These are phyloP conservation scores for Trypanosoma grayi DNA, from an alignment of 208 protist species.

Conservation along the genomic window DNA sequence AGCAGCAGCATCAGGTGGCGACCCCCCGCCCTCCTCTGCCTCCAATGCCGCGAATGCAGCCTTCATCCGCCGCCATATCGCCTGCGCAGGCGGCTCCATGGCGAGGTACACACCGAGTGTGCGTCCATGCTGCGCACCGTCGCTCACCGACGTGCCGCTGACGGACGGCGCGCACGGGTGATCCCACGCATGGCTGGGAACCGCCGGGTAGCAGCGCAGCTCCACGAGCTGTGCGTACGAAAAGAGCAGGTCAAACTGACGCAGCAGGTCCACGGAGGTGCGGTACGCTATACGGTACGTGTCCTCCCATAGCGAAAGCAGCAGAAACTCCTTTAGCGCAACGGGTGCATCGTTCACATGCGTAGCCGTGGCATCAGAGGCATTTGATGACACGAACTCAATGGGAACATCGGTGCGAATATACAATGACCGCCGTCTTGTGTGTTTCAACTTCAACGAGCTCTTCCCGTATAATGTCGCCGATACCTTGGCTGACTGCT, in stretches of 20 bases:
- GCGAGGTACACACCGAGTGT: slow-evolving; percentile 31
- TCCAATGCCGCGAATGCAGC: slow-evolving; percentile 2
- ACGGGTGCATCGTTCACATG: background rate
- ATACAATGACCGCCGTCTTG: slow-evolving; percentile 25
- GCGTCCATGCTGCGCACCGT: background rate
- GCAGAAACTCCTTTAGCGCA: slow-evolving; percentile 24
- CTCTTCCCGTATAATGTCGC: slow-evolving; percentile 32
- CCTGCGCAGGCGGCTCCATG: slow-evolving; percentile 19
- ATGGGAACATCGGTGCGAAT: slow-evolving; percentile 13
- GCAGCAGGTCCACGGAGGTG: slow-evolving; percentile 25
- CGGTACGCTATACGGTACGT: slow-evolving; percentile 24
- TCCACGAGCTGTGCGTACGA: slow-evolving; percentile 28
- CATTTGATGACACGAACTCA: background rate
- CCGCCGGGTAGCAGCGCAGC: slow-evolving; percentile 14
- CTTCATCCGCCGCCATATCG: slow-evolving; percentile 20
- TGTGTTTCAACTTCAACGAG: slow-evolving; percentile 23
- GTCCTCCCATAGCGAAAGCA: slow-evolving; percentile 40
- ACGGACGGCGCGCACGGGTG: slow-evolving; percentile 9
- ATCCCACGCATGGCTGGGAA: background rate
- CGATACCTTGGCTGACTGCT: background rate
- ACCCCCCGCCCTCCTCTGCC: background rate
- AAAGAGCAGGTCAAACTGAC: slow-evolving; percentile 20
- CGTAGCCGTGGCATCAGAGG: too few relatives aligned
- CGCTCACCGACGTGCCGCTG: background rate
- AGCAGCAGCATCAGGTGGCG: background rate